These are phyloP conservation scores for Penicillium verhagenii DNA, from an alignment of 495 filamentous ascomycete genomes.

Conservation along the genomic window DNA sequence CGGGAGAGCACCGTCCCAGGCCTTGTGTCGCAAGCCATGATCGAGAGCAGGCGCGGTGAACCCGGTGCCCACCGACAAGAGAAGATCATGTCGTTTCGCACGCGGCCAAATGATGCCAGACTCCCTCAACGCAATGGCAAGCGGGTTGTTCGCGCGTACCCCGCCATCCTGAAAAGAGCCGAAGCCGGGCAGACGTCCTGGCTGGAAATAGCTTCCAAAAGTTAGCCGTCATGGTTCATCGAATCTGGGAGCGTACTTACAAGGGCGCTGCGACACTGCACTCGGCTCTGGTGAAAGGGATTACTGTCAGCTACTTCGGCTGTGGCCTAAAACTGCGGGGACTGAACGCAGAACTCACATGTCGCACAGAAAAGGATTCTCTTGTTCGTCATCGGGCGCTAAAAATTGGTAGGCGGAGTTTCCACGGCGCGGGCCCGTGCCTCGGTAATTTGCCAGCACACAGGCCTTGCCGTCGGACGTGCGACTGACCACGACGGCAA, in stretches of 20 bases:
- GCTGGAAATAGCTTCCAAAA: conserved; percentile 24
- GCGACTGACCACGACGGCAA: conserved; percentile 19
- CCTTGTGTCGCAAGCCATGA: neutral
- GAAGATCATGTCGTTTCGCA: conserved; percentile 21
- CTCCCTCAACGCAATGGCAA: conserved; percentile 26
- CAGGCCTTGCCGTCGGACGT: conserved; percentile 17
- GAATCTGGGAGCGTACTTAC: conserved; percentile 5
- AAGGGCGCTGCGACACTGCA: conserved; percentile 22
- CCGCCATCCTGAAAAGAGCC: conserved; percentile 39
- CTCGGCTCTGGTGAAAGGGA: conserved; percentile 1
- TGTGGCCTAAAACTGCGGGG: neutral
- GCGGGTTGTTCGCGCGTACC: conserved; percentile 32
- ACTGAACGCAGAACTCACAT: conserved; percentile 7
- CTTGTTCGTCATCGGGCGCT: neutral
- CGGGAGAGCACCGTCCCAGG: conserved; percentile 9
- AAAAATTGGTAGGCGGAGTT: conserved; percentile 19
- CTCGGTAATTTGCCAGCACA: conserved; percentile 23
- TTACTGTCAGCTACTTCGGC: neutral
- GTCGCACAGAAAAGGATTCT: conserved; percentile 15
- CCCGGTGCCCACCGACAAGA: conserved; percentile 36
- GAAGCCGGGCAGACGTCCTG: conserved; percentile 28
- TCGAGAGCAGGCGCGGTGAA: neutral
- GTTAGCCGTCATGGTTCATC: neutral
- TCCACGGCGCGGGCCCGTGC: neutral
- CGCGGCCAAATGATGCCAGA: conserved; percentile 26